These are phyloP conservation scores for Schoenoplectus tabernaemontani DNA, from an alignment of 202 grass and related monocot species.

Conservation along the genomic window DNA sequence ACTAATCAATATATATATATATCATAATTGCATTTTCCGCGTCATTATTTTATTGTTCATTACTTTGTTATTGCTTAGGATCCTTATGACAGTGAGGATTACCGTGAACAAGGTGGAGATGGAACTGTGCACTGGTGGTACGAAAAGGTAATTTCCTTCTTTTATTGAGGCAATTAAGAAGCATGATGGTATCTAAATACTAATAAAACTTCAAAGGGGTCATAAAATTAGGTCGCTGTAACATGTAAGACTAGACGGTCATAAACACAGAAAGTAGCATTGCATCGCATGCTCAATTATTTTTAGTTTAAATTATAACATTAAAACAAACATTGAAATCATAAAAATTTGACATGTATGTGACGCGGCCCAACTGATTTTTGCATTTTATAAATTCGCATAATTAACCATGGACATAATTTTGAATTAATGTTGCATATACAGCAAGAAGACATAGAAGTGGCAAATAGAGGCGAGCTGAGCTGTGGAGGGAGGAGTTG, in stretches of 20 bases:
- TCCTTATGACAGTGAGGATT: constrained; percentile 70
- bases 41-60: neutral
- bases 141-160: constrained; percentile 39
- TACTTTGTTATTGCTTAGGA: no score
- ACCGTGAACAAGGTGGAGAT: constrained; percentile 58
- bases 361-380: neutral
- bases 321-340: neutral
- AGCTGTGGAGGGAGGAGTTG: constrained; percentile 77
- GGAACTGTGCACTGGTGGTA: constrained; percentile 89
- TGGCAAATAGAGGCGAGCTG: constrained; percentile 67
- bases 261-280: neutral
- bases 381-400: neutral
- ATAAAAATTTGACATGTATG: neutral
- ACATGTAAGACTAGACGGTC: neutral
- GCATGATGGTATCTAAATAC: neutral
- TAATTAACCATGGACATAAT: neutral
- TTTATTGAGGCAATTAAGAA: neutral
- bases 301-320: neutral
- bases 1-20: neutral
- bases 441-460: constrained; percentile 88
- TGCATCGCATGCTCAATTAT: neutral
- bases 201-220: neutral
- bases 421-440: neutral
- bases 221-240: neutral
- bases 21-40: neutral